These are phyloP conservation scores for Trapa bicornis DNA, from an alignment of 345 rosid species.

Conservation along the genomic window DNA sequence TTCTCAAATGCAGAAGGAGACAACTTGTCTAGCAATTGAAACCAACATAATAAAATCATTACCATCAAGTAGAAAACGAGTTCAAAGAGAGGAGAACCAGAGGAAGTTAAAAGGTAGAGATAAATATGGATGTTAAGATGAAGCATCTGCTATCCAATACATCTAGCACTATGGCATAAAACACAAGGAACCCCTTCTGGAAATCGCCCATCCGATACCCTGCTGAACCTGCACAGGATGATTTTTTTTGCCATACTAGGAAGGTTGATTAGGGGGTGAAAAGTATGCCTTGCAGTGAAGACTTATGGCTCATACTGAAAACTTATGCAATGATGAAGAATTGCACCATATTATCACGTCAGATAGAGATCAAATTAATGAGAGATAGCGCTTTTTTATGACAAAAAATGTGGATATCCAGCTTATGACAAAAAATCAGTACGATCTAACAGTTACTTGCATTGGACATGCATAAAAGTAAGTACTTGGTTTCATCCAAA, in stretches of 20 bases:
- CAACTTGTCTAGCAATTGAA: constrained; percentile 54
- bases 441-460: constrained; percentile 10
- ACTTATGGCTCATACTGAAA: not conserved
- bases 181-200: not conserved
- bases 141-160: not conserved
- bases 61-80: not conserved
- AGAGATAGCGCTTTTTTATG: no score
- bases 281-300: not conserved
- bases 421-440: constrained; percentile 20
- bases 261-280: no score
- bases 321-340: not conserved
- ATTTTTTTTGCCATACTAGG: no score
- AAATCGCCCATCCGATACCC: not conserved
- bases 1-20: constrained; percentile 98
- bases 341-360: not conserved
- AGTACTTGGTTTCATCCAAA: constrained; percentile 14
- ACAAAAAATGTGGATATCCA: not conserved
- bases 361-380: not conserved
- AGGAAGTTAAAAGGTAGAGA: not conserved
- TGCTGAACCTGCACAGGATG: not conserved
- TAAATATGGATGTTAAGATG: not conserved
- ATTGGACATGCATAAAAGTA: constrained; percentile 31
- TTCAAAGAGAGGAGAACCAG: not conserved
- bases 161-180: not conserved
- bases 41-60: constrained; percentile 18